These are phyloP conservation scores for Boletellus emodensis DNA, from an alignment of 768 basidiomycete genomes.

Conservation along the genomic window DNA sequence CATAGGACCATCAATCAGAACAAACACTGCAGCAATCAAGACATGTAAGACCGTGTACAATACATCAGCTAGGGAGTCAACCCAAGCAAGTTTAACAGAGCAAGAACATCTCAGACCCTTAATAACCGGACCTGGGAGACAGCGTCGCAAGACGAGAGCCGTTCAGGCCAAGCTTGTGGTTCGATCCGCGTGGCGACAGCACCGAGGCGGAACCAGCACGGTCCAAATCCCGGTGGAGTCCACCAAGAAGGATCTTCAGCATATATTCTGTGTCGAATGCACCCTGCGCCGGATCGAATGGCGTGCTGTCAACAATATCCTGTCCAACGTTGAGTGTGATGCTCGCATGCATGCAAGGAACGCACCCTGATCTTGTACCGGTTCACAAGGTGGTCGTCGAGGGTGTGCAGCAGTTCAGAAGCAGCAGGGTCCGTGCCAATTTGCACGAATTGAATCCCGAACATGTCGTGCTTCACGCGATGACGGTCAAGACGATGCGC, in stretches of 20 bases:
- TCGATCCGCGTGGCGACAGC: not conserved
- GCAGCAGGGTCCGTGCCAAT: constrained; percentile 39
- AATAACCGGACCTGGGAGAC: too few relatives aligned
- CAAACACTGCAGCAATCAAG: too few relatives aligned
- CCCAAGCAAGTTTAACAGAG: too few relatives aligned
- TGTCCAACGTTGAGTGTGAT: constrained; percentile 13
- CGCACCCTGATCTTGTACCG: constrained; percentile 32
- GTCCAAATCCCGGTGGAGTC: constrained; percentile 20
- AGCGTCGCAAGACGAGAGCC: too few relatives aligned
- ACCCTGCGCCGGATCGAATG: constrained; percentile 31
- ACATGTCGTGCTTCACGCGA: constrained; percentile 32
- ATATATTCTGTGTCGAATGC: constrained; percentile 33
- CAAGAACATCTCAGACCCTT: too few relatives aligned
- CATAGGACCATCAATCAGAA: too few relatives aligned
- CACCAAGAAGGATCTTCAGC: constrained; percentile 33
- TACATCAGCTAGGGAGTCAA: too few relatives aligned
- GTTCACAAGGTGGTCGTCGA: constrained; percentile 36
- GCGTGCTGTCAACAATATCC: constrained; percentile 48
- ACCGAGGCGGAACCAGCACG: constrained; percentile 1
- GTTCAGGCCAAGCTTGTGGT: too few relatives aligned
- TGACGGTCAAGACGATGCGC: constrained; percentile 40
- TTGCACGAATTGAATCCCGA: constrained; percentile 47
- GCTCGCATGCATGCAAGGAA: not conserved
- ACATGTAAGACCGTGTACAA: too few relatives aligned
- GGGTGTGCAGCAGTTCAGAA: constrained; percentile 36